Percentiles rank a stretch among this genome's conserved stretches.
Evolutionary conservation across 441 rosid species (phyloP).

Genomic region (Mallotus repandus): DNA sequence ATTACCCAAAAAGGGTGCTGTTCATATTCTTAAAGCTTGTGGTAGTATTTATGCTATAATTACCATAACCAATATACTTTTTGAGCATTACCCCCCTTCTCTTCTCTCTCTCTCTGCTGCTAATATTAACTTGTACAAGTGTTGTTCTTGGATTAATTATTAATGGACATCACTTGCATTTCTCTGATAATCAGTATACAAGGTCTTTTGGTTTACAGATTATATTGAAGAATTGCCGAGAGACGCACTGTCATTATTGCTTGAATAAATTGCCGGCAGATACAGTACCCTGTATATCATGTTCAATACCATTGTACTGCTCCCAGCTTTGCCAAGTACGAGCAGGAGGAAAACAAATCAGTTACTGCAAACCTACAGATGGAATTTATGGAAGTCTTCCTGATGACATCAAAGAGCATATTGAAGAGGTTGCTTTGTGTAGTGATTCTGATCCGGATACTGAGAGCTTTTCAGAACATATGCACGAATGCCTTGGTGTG

Average conservation of each 20-base stretch:
- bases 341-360: constrained; percentile 49
- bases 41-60: background rate
- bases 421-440: constrained; percentile 36
- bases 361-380: constrained; percentile 25
- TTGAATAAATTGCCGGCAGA: constrained; percentile 72
- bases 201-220: constrained; percentile 37
- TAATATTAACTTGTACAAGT: background rate
- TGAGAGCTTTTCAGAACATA: constrained; percentile 60
- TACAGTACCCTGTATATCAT: constrained; percentile 63
- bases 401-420: constrained; percentile 39
- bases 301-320: constrained; percentile 76
- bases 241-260: constrained; percentile 85
- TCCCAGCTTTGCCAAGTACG: constrained; percentile 62
- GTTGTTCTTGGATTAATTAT: background rate
- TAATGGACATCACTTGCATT: background rate
- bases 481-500: constrained; percentile 80
- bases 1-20: background rate
- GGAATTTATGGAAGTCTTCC: constrained; percentile 28
- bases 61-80: background rate
- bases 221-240: constrained; percentile 61
- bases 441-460: constrained; percentile 25
- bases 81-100: background rate
- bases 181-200: constrained; percentile 18
- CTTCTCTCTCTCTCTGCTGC: background rate
- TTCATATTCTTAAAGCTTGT: background rate